phyloP scores from a whole-genome alignment of 495 filamentous ascomycete species.

The Aspergillus heteromorphus region DNA sequence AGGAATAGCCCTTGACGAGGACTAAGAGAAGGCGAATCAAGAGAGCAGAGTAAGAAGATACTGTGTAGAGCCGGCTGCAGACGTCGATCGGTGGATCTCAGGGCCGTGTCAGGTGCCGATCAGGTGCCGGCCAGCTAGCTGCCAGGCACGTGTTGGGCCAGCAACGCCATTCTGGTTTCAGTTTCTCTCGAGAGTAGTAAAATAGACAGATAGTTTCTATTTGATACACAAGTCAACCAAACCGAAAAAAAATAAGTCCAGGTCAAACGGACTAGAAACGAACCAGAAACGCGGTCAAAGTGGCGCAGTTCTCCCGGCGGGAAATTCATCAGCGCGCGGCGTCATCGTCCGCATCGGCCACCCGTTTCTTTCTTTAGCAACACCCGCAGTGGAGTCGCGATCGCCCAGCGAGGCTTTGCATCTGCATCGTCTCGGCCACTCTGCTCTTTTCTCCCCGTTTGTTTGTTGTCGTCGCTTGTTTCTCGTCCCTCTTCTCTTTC shows the following conservation, averaged over 20 bases:
- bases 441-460: neutral
- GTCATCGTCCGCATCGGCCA: conserved; percentile 4
- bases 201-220: too few relatives aligned
- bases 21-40: too few relatives aligned
- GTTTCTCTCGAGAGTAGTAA: too few relatives aligned
- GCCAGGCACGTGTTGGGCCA: too few relatives aligned
- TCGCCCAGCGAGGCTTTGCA: conserved; percentile 13
- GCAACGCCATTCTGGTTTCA: too few relatives aligned
- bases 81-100: neutral
- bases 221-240: too few relatives aligned
- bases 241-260: too few relatives aligned
- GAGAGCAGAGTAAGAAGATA: too few relatives aligned
- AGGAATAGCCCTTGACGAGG: too few relatives aligned
- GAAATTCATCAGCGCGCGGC: neutral
- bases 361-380: conserved; percentile 19
- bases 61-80: too few relatives aligned
- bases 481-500: neutral
- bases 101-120: neutral
- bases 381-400: conserved; percentile 14
- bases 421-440: neutral
- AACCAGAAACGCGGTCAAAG: neutral
- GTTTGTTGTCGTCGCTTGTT: too few relatives aligned
- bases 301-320: neutral
- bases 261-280: too few relatives aligned
- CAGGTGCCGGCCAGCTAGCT: neutral